Base-by-base conservation (phyloP, 2,329 filamentous ascomycete genomes). In the Colletotrichum euphorbiae region DNA sequence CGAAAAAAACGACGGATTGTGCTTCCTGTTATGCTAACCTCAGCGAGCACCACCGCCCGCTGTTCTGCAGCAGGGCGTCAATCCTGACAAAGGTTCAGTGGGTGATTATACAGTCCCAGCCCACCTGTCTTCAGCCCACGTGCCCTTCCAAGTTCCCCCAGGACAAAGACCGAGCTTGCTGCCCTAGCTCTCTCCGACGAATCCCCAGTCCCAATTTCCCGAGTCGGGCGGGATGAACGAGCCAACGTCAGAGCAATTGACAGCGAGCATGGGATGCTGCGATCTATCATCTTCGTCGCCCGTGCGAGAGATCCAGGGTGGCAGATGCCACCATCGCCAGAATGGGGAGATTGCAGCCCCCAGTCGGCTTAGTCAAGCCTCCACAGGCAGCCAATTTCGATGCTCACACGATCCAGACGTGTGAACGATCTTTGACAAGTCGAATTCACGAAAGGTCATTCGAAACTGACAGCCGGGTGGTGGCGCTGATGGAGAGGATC, bases 161-260 rank as follows among this genome's bases (percentile, higher is more conserved):
- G 54, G 61, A 59, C 33, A 65, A 43, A 40, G 55, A 54, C 62
- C 48, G 55, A 66, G 42, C 55, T 56, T 36, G 28, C 28, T 28
- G 28, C 6, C 28, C 28, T 51, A 13, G 33, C 52, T 61, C 58
- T 63, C 50, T 45, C 51, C 51, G 43, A 57, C 28, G 59, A 48
- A 19, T 55, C 36, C 43, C 48, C 33, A 60, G 46, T 28, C 43
- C 65, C 33, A 15, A 12, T 11, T 4, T 66, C 36, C 42, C 38
- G 17, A 45, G 19, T 52, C 38, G 24, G 28, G 6, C 48, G 28
- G 17, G 54, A 46, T 55, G 54, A 50, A 55, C 65, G 65, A 65
- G 54, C 66, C 66, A 65, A 66, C 46, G 24, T 21, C 46, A 52
- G 56, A 48, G 21, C 33, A 31, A 31, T 55, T 69, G 66, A 38